Percentiles rank a stretch among this genome's conserved stretches.
Evolutionary conservation across 148 eudicot species (phyloP).

Genomic region (Rhododendron mucronatum): DNA sequence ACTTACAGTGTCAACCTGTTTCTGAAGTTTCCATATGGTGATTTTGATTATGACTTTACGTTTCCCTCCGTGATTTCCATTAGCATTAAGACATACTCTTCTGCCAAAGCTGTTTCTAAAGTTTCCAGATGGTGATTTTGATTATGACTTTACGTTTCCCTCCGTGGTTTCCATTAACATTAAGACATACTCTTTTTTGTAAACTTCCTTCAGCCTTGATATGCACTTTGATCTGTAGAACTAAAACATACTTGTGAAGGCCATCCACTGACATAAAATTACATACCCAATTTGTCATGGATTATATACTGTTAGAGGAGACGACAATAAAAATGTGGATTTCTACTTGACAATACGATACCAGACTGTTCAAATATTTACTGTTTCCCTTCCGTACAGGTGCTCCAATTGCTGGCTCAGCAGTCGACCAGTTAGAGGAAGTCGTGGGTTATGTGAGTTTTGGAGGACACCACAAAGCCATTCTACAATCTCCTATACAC

Average conservation of each 20-base stretch:
- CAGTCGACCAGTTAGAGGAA: slow-evolving; percentile 40
- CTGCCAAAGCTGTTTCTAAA: too few relatives aligned
- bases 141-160: neutral
- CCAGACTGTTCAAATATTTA: neutral
- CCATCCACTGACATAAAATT: neutral
- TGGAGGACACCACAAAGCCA: slow-evolving; percentile 57
- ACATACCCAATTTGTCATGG: too few relatives aligned
- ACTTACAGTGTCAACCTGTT: too few relatives aligned
- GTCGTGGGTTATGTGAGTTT: slow-evolving; percentile 45
- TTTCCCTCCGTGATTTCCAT: neutral
- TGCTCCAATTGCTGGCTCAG: slow-evolving; percentile 50
- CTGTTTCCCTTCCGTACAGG: slow-evolving; percentile 18
- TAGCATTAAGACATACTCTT: neutral
- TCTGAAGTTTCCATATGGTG: too few relatives aligned
- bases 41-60: neutral
- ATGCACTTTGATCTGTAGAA: neutral
- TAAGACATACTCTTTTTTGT: too few relatives aligned
- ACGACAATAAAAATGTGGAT: too few relatives aligned
- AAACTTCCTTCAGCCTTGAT: neutral
- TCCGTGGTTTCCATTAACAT: neutral
- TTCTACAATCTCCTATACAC: slow-evolving; percentile 64
- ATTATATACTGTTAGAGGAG: neutral
- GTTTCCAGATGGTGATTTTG: neutral
- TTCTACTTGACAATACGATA: neutral
- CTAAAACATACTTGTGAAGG: neutral